Evolutionary conservation across 129 eudicot genomes (phyloP), one percentile per base, ranked within the genome.

Genomic region (Artemisia argyi): DNA sequence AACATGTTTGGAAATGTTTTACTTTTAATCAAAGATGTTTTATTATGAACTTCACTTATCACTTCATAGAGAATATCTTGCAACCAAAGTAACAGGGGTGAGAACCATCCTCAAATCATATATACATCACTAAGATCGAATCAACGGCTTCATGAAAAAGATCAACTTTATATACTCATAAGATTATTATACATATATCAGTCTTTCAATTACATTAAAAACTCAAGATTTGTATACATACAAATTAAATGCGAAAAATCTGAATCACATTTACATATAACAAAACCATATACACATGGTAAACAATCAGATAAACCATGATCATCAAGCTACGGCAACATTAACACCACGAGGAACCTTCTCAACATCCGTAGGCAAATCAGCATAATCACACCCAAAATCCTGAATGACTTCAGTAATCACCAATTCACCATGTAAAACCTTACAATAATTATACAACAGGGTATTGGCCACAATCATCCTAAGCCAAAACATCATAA

Each of bases 371-470:
- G 78, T 78, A 73, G 87, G 90, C 79, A 91, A 77, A 71, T 81
- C 80, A 47, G 86, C 63, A 30, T 88, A 88, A 59, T 83, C 91
- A 1, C 65, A 55, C 11, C 76, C 87, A 83, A 83, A 39, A 1
- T 39, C 46, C 46, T 39, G 10, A 39, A 39, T 10, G 1, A 39
- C 46, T 7, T 39, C 10, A 39, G 0, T 39, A 39, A 39, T 7
- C 46, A 39, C 46, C 46, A 39, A 47, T 58, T 91, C 97, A 16
- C 96, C 97, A n/a, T 81, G 88, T 51, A 88, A 80, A n/a, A 87
- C 84, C 80, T 88, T 91, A 62, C 96, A 91, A 39, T 88, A 88
- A 86, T 86, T 86, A 81, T 80, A 91, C 78, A 91, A 50, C 24
- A 88, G 93, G 0, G 85, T 79, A 65, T 51, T 71, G 0, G 89